Conservation (phyloP, 1,284 basidiomycete genomes). For the Phlebopus sp. region DNA sequence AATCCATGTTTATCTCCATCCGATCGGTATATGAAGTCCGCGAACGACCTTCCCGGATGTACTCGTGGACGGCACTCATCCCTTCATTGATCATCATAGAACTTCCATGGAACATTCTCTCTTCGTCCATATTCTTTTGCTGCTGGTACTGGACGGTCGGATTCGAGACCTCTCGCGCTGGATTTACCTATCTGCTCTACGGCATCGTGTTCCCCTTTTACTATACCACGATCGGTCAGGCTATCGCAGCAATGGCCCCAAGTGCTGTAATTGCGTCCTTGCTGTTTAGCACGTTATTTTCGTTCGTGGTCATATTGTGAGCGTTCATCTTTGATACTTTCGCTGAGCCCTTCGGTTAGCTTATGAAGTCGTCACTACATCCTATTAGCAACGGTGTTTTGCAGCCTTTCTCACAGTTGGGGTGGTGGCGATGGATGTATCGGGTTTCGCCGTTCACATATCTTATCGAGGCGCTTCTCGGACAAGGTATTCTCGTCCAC, state of each 20-base stretch:
- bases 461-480: conserved; percentile 46
- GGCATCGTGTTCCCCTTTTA: conserved; percentile 55
- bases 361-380: conserved; percentile 6
- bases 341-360: not conserved
- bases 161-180: conserved; percentile 50
- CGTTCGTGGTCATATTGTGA: conserved; percentile 60
- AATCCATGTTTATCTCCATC: conserved; percentile 51
- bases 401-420: conserved; percentile 55
- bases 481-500: conserved; percentile 28
- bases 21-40: conserved; percentile 62
- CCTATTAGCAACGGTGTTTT: conserved; percentile 47
- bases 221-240: conserved; percentile 48
- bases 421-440: conserved; percentile 78
- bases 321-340: conserved; percentile 25
- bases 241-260: conserved; percentile 46
- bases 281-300: conserved; percentile 57
- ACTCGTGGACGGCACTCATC: conserved; percentile 58
- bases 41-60: conserved; percentile 64
- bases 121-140: conserved; percentile 55
- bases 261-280: conserved; percentile 52
- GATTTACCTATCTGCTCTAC: conserved; percentile 56
- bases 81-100: conserved; percentile 42
- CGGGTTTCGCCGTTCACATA: conserved; percentile 75
- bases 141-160: conserved; percentile 31
- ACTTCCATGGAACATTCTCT: conserved; percentile 36